phyloP scores from a whole-genome alignment of 495 filamentous ascomycete genomes.

The Patellaria atrata region DNA sequence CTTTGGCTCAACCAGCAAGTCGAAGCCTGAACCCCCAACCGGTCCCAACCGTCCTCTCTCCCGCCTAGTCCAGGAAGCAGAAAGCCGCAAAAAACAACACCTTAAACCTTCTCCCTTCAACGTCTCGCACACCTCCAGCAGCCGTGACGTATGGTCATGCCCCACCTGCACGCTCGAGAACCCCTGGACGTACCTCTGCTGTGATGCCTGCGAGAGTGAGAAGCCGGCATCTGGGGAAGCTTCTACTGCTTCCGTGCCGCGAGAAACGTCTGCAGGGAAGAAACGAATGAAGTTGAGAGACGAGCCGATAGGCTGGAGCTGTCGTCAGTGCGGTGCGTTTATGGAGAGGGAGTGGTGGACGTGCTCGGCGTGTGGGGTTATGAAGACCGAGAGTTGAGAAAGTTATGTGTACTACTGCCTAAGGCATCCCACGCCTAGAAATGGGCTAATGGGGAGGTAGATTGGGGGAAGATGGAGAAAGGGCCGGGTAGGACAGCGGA shows the following conservation, averaged over 20 bases:
- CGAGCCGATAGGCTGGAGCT: slow-evolving; percentile 27
- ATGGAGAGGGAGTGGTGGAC: slow-evolving; percentile 33
- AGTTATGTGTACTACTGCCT: too few relatives aligned
- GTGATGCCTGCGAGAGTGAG: slow-evolving; percentile 64
- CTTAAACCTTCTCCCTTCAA: not conserved
- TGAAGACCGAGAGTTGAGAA: slow-evolving; percentile 24
- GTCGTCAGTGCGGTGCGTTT: slow-evolving; percentile 25
- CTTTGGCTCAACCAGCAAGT: slow-evolving; percentile 1
- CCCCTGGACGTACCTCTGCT: slow-evolving; percentile 49
- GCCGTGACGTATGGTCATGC: slow-evolving; percentile 51
- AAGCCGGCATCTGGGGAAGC: slow-evolving; percentile 28
- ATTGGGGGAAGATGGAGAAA: too few relatives aligned
- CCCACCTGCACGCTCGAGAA: slow-evolving; percentile 74
- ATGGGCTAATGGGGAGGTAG: too few relatives aligned
- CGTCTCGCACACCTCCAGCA: slow-evolving; percentile 2
- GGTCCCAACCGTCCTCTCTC: slow-evolving; percentile 17
- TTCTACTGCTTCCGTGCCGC: slow-evolving; percentile 9
- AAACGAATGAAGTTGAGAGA: slow-evolving; percentile 15
- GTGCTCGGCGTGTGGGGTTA: slow-evolving; percentile 26
- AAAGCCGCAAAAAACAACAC: slow-evolving; percentile 9
- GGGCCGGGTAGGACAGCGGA: too few relatives aligned
- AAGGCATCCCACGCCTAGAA: too few relatives aligned
- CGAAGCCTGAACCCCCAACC: slow-evolving; percentile 5
- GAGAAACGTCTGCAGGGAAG: slow-evolving; percentile 4
- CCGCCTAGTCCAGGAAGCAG: slow-evolving; percentile 20